These are phyloP conservation scores for Globisporangium radiosum DNA, from an alignment of 352 stramenopile species.

Conservation along the genomic window DNA sequence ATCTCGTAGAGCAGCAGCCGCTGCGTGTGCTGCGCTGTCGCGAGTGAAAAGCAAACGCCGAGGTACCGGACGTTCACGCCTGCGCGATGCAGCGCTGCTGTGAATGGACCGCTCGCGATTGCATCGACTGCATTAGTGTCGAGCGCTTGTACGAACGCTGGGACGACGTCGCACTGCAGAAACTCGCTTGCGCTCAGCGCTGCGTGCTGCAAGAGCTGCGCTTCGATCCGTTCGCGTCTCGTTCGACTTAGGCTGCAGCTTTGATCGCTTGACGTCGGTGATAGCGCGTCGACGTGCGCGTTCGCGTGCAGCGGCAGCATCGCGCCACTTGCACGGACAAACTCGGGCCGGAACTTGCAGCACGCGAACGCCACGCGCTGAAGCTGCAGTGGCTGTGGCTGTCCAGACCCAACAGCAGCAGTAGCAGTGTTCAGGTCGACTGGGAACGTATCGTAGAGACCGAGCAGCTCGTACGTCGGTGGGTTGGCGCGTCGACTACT, in stretches of 20 bases:
- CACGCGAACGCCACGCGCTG: constrained; percentile 9
- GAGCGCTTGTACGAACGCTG: constrained; percentile 36
- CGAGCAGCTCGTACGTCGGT: constrained; percentile 12
- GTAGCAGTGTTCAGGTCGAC: constrained; percentile 15
- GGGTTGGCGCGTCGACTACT: neutral
- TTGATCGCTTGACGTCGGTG: too few species aligned
- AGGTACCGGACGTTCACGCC: constrained; percentile 59
- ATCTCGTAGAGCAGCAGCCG: constrained; percentile 48
- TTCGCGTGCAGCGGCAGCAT: constrained; percentile 34
- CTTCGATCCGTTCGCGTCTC: constrained; percentile 16
- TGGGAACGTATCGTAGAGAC: constrained; percentile 29
- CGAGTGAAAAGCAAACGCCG: constrained; percentile 43
- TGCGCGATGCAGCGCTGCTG: constrained; percentile 29
- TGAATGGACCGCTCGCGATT: constrained; percentile 37
- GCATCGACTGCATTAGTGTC: constrained; percentile 22
- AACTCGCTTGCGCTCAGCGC: constrained; percentile 28
- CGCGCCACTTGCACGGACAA: constrained; percentile 30
- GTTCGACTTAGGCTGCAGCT: neutral
- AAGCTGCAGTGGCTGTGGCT: neutral
- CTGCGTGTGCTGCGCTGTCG: constrained; percentile 34
- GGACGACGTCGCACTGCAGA: constrained; percentile 32
- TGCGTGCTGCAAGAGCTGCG: constrained; percentile 28
- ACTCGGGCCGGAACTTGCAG: constrained; percentile 45
- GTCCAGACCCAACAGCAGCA: constrained; percentile 9
- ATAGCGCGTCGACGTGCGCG: constrained; percentile 5